Percentiles rank a stretch among this genome's conserved stretches.
Evolutionary conservation across 495 filamentous ascomycete species (phyloP).

Genomic region (Penicillium flavigenum): DNA sequence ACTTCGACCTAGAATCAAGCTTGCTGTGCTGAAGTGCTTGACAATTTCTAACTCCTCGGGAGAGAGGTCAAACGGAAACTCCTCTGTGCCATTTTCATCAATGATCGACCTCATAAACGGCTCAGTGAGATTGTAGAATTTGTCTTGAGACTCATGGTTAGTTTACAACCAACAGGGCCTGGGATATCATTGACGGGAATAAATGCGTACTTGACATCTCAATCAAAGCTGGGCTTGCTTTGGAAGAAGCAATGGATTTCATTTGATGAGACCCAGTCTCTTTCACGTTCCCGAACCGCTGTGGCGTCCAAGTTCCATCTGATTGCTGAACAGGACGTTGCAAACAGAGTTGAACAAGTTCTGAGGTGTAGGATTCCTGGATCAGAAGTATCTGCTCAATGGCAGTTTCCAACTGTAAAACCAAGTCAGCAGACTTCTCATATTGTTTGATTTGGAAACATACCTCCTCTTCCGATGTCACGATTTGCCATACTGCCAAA

Average conservation of each 20-base stretch:
- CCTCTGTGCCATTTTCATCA: conserved; percentile 5
- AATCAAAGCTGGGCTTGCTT: conserved; percentile 17
- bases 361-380: conserved; percentile 17
- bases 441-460: neutral
- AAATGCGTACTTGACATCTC: conserved; percentile 26
- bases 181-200: neutral
- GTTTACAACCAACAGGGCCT: too few species aligned
- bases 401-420: conserved; percentile 7
- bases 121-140: conserved; percentile 41
- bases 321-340: conserved; percentile 4
- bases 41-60: conserved; percentile 36
- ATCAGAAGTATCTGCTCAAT: conserved; percentile 17
- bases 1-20: conserved; percentile 44
- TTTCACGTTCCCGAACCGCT: conserved; percentile 6
- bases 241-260: neutral
- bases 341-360: conserved; percentile 18
- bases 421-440: neutral
- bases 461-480: conserved; percentile 13
- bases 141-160: conserved; percentile 23
- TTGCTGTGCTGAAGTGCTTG: conserved; percentile 30
- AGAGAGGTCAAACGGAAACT: conserved; percentile 45
- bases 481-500: conserved; percentile 16
- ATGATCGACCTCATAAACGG: conserved; percentile 29
- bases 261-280: neutral
- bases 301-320: conserved; percentile 15